Conservation (phyloP, 306 rosid genomes). For the Betula pendula region DNA sequence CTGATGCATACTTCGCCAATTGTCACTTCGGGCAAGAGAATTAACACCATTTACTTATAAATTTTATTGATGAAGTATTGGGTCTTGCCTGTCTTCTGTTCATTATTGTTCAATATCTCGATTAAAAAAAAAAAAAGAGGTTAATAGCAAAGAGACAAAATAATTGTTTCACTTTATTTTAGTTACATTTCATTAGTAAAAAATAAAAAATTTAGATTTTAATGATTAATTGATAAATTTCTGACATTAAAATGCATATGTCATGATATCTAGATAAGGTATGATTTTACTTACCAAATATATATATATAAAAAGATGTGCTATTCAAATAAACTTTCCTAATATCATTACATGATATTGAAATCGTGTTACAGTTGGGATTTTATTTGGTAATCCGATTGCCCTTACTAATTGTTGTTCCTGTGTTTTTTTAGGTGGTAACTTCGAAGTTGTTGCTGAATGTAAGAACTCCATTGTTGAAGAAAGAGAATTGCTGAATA, state of each 20-base stretch:
- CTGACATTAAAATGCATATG: neutral
- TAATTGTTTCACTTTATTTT: neutral
- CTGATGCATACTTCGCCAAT: neutral
- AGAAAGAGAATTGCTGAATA: conserved; percentile 26
- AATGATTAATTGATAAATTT: neutral
- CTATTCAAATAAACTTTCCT: neutral
- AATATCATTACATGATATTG: neutral
- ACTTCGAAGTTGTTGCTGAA: conserved; percentile 20
- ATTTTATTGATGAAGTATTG: neutral
- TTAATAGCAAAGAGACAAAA: neutral
- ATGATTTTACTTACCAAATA: neutral
- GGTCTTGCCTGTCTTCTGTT: neutral
- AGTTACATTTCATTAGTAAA: neutral
- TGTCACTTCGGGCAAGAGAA: conserved; percentile 28
- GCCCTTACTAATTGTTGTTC: conserved; percentile 10
- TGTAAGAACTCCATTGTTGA: conserved; percentile 22
- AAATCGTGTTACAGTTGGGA: neutral
- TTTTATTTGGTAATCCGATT: neutral
- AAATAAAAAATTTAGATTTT: neutral
- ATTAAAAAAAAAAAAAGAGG: neutral
- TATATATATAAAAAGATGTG: neutral
- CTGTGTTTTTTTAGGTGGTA: conserved; percentile 33
- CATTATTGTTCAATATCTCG: neutral
- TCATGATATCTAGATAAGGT: neutral
- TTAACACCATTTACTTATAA: neutral